Evolutionary conservation across 2,329 filamentous ascomycete genomes (phyloP).

Genomic region (Colletotrichum spinosum): DNA sequence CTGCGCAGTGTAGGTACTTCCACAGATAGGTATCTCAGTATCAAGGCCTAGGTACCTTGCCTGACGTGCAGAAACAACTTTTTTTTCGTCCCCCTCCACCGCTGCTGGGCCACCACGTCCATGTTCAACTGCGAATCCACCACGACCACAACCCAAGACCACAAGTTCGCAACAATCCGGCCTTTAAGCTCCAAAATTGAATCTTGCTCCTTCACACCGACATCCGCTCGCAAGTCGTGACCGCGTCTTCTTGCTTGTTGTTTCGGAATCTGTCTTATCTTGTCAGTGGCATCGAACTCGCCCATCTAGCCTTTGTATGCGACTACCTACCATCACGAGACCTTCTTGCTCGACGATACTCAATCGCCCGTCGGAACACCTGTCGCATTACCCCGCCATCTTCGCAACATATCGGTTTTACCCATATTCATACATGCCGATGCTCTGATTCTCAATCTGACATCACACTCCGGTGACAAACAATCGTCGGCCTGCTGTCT

Average conservation of each 20-base stretch:
- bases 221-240: not conserved
- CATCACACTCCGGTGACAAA: conserved; percentile 15
- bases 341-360: not conserved
- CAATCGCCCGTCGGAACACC: not conserved
- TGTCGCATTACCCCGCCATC: not conserved
- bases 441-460: conserved; percentile 8
- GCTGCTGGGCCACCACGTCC: conserved; percentile 1
- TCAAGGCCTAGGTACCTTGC: not conserved
- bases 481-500: conserved; percentile 22
- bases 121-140: conserved; percentile 1
- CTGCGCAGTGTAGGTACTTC: too few species aligned
- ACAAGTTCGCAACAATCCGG: conserved; percentile 8
- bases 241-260: not conserved
- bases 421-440: not conserved
- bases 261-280: too few species aligned
- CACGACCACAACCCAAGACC: conserved; percentile 25
- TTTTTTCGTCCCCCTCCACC: conserved; percentile 26
- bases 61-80: conserved; percentile 29
- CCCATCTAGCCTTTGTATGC: too few species aligned
- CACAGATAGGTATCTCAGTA: too few species aligned
- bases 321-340: conserved; percentile 11
- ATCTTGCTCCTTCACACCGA: not conserved
- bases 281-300: too few species aligned
- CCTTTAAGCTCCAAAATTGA: conserved; percentile 29
- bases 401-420: not conserved